Conservation (phyloP, 441 rosid species). For the Populus trichocarpa region DNA sequence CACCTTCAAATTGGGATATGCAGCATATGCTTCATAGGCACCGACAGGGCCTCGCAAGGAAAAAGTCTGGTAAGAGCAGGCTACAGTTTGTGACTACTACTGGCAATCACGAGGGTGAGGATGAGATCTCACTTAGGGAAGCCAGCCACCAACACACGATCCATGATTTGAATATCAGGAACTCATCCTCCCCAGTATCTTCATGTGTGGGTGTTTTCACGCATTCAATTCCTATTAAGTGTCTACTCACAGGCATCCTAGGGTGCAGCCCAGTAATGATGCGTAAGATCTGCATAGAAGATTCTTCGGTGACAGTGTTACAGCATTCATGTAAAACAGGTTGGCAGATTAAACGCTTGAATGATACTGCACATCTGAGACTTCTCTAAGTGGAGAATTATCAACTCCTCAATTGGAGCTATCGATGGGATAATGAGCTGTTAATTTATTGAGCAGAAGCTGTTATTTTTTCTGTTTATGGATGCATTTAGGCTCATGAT, state of each 20-base stretch:
- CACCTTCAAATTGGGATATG: conserved; percentile 43
- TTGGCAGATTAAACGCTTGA: conserved; percentile 87
- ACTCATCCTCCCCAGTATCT: conserved; percentile 39
- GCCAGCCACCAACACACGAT: conserved; percentile 41
- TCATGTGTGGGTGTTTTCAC: conserved; percentile 72
- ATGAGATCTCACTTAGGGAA: conserved; percentile 61
- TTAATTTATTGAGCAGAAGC: conserved; percentile 15
- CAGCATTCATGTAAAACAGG: conserved; percentile 83
- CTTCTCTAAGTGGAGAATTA: conserved; percentile 49
- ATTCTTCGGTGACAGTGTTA: conserved; percentile 83
- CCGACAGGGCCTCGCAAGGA: conserved; percentile 52
- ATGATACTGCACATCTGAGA: conserved; percentile 85
- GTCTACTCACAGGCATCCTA: conserved; percentile 75
- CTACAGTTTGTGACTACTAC: conserved; percentile 68
- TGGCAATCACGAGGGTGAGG: conserved; percentile 68
- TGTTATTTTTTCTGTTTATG: conserved; percentile 9
- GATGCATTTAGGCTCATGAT: conserved; percentile 14
- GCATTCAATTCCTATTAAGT: conserved; percentile 74
- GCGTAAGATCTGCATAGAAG: conserved; percentile 73
- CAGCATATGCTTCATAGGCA: conserved; percentile 55
- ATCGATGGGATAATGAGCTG: conserved; percentile 9
- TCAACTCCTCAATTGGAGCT: conserved; percentile 4
- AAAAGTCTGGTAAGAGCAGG: conserved; percentile 91
- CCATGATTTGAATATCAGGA: conserved; percentile 41
- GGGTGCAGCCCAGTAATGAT: conserved; percentile 76